These are phyloP conservation scores for Suillus clintonianus DNA, from an alignment of 768 basidiomycete species.

Conservation along the genomic window DNA sequence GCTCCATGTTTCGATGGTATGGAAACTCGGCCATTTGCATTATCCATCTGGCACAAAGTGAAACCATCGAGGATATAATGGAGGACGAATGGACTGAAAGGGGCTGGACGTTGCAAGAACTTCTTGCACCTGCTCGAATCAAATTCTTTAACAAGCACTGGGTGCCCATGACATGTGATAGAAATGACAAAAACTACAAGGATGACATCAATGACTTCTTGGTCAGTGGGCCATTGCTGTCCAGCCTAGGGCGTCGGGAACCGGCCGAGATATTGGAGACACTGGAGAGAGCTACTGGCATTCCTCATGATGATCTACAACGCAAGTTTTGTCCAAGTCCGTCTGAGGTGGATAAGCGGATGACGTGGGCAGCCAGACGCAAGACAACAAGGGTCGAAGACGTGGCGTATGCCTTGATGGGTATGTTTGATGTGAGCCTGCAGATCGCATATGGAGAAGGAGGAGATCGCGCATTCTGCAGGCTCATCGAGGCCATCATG, in stretches of 20 bases:
- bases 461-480: conserved; percentile 8
- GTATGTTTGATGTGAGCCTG: conserved; percentile 13
- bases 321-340: neutral
- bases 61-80: neutral
- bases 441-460: conserved; percentile 19
- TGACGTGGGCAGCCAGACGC: conserved; percentile 18
- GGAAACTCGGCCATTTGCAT: neutral
- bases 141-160: neutral
- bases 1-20: conserved; percentile 2
- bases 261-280: neutral
- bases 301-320: neutral
- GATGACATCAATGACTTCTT: neutral
- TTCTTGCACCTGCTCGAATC: neutral
- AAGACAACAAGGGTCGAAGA: conserved; percentile 19
- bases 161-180: neutral
- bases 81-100: neutral
- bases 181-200: neutral
- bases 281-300: neutral
- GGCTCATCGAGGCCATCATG: conserved; percentile 9
- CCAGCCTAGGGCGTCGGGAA: neutral
- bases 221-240: neutral
- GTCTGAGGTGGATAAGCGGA: neutral
- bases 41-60: neutral
- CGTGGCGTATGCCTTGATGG: conserved; percentile 17
- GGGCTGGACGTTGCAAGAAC: neutral